phyloP scores from a whole-genome alignment of 805 yeast species.

The Yamadazyma akitaensis region DNA sequence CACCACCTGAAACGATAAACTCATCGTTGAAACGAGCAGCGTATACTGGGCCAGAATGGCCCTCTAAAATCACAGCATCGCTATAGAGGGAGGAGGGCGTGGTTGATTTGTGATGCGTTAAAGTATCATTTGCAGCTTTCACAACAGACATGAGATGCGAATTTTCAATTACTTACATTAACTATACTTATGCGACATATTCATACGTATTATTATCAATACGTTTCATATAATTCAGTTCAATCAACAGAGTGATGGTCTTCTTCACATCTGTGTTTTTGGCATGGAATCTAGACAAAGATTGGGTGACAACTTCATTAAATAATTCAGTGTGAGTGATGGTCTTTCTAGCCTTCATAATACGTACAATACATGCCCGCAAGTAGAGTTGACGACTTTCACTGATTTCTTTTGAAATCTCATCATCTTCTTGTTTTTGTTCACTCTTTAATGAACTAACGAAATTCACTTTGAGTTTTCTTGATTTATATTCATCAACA shows the following conservation, averaged over 20 bases:
- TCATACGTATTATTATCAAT: constrained; percentile 71
- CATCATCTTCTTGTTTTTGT: constrained; percentile 61
- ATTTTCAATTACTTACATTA: not conserved
- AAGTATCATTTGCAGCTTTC: not conserved
- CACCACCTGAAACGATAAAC: constrained; percentile 59
- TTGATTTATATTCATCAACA: constrained; percentile 78
- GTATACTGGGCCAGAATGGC: constrained; percentile 51
- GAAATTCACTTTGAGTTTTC: constrained; percentile 80
- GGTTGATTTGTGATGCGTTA: not conserved
- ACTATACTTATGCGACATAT: constrained; percentile 61
- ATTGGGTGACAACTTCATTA: constrained; percentile 84
- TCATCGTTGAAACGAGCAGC: constrained; percentile 48
- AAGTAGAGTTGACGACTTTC: constrained; percentile 82
- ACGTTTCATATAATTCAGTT: constrained; percentile 80
- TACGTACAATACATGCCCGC: constrained; percentile 91
- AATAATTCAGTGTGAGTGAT: constrained; percentile 76
- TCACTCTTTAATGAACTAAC: constrained; percentile 54
- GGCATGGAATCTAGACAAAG: constrained; percentile 80
- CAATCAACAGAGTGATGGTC: constrained; percentile 81
- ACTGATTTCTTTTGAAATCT: constrained; percentile 74
- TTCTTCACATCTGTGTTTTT: constrained; percentile 81
- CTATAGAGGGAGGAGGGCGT: constrained; percentile 17
- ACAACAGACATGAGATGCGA: not conserved
- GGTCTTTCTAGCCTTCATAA: constrained; percentile 89
- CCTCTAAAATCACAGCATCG: constrained; percentile 36